Evolutionary conservation across 257 asterid genomes (phyloP), one percentile per base, ranked within the genome.

Genomic region (Nicotiana undulata): DNA sequence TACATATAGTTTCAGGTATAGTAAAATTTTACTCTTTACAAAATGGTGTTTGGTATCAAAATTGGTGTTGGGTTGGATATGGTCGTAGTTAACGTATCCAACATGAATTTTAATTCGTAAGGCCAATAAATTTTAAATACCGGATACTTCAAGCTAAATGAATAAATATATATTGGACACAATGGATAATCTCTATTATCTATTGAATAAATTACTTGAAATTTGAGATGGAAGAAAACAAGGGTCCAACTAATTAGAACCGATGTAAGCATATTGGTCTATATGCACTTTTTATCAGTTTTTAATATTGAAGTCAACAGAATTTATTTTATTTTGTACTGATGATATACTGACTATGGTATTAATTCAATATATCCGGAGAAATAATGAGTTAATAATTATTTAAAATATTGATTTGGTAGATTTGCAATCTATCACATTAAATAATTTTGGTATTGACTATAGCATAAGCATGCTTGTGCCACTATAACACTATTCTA

Each of bases 381-480:
- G 55, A 13, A 51, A 51, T 51, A 51, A 51, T 51, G 55, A 51
- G 0, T 3, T 3, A 46, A 24, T 72, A 6, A 2, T 72, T 72
- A 72, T 24, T 72, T 7, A 46, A 72, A 72, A 13, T 15, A 24
- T 72, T 72, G 78, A 72, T 72, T 46, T 46, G 78, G 78, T 46
- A 46, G 78, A 18, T 46, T 72, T 72, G 60, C 37, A 72, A 72
- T 44, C 78, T 46, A 72, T 72, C 37, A 72, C 49, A 46, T 72
- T 72, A 11, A 72, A 46, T 46, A 72, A 72, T 72, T 72, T 44
- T 46, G 12, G 40, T 46, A 72, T 72, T 72, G 78, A 72, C 60
- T 72, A 72, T 15, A 70, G 37, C 18, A 72, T 13, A 46, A 24
- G 78, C 78, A 72, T 72, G 60, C 60, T 46, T 46, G 60, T 44